phyloP scores from a whole-genome alignment of 2,329 filamentous ascomycete genomes.

The Exophiala spinifera region DNA sequence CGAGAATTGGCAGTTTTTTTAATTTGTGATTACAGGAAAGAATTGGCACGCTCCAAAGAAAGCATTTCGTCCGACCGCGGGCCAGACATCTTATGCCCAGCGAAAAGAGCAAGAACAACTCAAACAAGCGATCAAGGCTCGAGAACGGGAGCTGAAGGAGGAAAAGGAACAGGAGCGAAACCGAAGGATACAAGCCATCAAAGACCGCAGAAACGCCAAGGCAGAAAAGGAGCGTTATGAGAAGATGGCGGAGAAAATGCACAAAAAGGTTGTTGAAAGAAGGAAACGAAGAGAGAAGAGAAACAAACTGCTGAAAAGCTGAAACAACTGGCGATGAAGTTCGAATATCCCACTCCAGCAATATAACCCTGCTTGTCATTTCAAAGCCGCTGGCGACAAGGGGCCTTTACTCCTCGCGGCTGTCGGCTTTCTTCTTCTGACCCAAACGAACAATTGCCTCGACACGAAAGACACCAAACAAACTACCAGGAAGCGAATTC shows the following conservation, averaged over 20 bases:
- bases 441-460: too few species aligned
- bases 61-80: slow-evolving; percentile 77
- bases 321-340: slow-evolving; percentile 4
- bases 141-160: slow-evolving; percentile 92
- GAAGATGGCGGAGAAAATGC: slow-evolving; percentile 97
- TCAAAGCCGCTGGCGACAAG: too few species aligned
- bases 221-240: slow-evolving; percentile 90
- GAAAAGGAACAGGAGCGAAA: slow-evolving; percentile 87
- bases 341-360: background rate
- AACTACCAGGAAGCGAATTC: too few species aligned
- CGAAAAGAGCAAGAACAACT: slow-evolving; percentile 68
- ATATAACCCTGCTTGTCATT: too few species aligned
- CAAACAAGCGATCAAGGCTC: slow-evolving; percentile 76
- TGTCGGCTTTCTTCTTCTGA: too few species aligned
- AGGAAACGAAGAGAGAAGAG: slow-evolving; percentile 95
- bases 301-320: slow-evolving; percentile 43
- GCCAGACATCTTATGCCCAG: slow-evolving; percentile 75
- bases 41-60: slow-evolving; percentile 85
- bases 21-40: slow-evolving; percentile 64
- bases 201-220: slow-evolving; percentile 81
- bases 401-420: too few species aligned
- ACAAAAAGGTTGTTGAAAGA: slow-evolving; percentile 88
- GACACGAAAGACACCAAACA: too few species aligned
- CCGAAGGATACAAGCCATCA: slow-evolving; percentile 74
- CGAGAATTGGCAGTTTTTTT: slow-evolving; percentile 1